Evolutionary conservation across 306 rosid genomes (phyloP).

Genomic region (Cucumis cinereus): DNA sequence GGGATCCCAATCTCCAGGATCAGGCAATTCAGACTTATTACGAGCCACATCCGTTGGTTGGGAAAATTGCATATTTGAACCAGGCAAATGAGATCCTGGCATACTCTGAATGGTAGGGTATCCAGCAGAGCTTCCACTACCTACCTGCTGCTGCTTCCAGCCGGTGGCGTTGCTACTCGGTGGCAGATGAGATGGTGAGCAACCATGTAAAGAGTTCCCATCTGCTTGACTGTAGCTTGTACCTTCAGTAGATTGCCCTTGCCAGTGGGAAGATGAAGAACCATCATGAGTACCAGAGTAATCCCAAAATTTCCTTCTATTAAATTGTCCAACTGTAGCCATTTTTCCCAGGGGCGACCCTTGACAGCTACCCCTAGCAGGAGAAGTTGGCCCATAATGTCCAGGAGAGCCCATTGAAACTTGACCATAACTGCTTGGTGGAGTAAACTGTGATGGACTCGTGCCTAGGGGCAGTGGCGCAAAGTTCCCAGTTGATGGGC

Average conservation of each 20-base stretch:
- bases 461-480: slow-evolving; percentile 94
- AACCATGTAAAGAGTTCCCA: slow-evolving; percentile 55
- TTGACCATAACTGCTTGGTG: slow-evolving; percentile 77
- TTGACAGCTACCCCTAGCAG: slow-evolving; percentile 88
- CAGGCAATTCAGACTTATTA: slow-evolving; percentile 68
- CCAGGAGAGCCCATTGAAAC: slow-evolving; percentile 76
- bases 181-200: slow-evolving; percentile 62
- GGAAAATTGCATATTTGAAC: slow-evolving; percentile 35
- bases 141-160: slow-evolving; percentile 71
- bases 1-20: slow-evolving; percentile 99
- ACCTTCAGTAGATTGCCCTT: slow-evolving; percentile 54
- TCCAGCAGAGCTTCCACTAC: slow-evolving; percentile 35
- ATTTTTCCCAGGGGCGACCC: slow-evolving; percentile 93
- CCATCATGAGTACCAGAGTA: slow-evolving; percentile 73
- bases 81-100: slow-evolving; percentile 30
- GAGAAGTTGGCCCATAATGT: slow-evolving; percentile 91
- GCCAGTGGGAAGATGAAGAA: slow-evolving; percentile 59
- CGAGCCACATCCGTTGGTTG: slow-evolving; percentile 34
- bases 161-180: slow-evolving; percentile 37
- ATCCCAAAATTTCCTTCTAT: slow-evolving; percentile 83
- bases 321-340: slow-evolving; percentile 69
- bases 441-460: slow-evolving; percentile 96
- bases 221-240: slow-evolving; percentile 41
- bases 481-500: slow-evolving; percentile 87
- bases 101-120: slow-evolving; percentile 41